Conservation (phyloP, 768 basidiomycete genomes). For the Hygrocybe punicea region DNA sequence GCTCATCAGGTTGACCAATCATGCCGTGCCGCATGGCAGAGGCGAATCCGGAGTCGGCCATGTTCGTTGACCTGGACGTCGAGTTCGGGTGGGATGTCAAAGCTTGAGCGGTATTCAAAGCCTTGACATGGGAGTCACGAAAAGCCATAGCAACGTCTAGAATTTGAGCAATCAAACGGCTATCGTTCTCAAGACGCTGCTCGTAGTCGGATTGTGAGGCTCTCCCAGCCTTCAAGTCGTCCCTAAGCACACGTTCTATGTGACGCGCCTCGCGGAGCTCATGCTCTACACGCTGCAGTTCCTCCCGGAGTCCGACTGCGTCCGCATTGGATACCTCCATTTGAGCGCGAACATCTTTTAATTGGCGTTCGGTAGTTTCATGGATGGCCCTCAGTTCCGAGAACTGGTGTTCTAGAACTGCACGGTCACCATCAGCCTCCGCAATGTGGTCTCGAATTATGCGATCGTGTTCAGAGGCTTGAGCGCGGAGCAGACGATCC, state of each 20-base stretch:
- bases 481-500: constrained; percentile 67
- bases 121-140: constrained; percentile 72
- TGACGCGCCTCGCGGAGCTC: constrained; percentile 67
- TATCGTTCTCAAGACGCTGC: constrained; percentile 59
- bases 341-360: constrained; percentile 61
- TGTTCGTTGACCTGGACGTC: constrained; percentile 38
- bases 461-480: constrained; percentile 64
- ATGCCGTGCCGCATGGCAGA: constrained; percentile 53
- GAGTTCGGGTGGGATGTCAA: constrained; percentile 54
- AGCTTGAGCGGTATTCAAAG: constrained; percentile 57
- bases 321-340: constrained; percentile 66
- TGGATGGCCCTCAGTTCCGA: constrained; percentile 63
- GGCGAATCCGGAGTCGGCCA: constrained; percentile 52
- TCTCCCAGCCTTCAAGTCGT: constrained; percentile 69
- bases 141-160: constrained; percentile 77
- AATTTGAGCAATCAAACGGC: constrained; percentile 75
- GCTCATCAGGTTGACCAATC: constrained; percentile 55
- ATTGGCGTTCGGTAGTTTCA: constrained; percentile 56
- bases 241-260: constrained; percentile 64
- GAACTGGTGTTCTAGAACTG: constrained; percentile 86
- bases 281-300: constrained; percentile 65
- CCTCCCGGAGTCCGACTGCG: constrained; percentile 64
- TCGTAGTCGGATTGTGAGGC: constrained; percentile 67
- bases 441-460: constrained; percentile 83
- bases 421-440: constrained; percentile 91